phyloP scores from a whole-genome alignment of 768 basidiomycete genomes.

The Termitomyces sp. region DNA sequence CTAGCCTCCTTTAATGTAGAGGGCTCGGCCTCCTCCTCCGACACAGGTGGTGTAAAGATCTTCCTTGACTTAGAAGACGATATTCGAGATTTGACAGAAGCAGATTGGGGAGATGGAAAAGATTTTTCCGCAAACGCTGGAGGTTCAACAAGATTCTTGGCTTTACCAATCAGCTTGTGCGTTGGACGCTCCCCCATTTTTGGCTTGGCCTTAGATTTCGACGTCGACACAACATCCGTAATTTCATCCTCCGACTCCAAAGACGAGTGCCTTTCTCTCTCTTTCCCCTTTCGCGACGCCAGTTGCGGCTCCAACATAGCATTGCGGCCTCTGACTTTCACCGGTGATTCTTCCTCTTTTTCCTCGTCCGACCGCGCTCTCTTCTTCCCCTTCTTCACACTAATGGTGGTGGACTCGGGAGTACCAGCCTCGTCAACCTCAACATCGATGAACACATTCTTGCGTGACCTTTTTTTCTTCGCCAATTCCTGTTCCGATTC shows the following conservation, averaged over 20 bases:
- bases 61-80: background rate
- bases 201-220: slow-evolving; percentile 10
- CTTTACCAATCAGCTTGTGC: slow-evolving; percentile 3
- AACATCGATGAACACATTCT: slow-evolving; percentile 1
- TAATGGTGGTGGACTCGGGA: slow-evolving; percentile 5
- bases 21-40: slow-evolving; percentile 9
- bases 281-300: slow-evolving; percentile 5
- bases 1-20: background rate
- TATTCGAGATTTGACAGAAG: background rate
- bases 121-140: slow-evolving; percentile 7
- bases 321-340: background rate
- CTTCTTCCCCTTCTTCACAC: slow-evolving; percentile 1
- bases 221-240: slow-evolving; percentile 5
- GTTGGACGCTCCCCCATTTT: slow-evolving; percentile 9
- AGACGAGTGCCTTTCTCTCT: slow-evolving; percentile 9
- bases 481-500: slow-evolving; percentile 1
- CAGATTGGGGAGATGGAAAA: background rate
- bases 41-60: background rate
- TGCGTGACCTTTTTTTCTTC: slow-evolving; percentile 1
- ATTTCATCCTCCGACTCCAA: slow-evolving; percentile 14
- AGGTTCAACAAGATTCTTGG: slow-evolving; percentile 2
- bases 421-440: slow-evolving; percentile 9
- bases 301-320: background rate
- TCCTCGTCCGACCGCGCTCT: background rate
- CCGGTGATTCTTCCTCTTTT: slow-evolving; percentile 6